Evolutionary conservation across 208 protist species (phyloP).

Genomic region (Angomonas deanei): DNA sequence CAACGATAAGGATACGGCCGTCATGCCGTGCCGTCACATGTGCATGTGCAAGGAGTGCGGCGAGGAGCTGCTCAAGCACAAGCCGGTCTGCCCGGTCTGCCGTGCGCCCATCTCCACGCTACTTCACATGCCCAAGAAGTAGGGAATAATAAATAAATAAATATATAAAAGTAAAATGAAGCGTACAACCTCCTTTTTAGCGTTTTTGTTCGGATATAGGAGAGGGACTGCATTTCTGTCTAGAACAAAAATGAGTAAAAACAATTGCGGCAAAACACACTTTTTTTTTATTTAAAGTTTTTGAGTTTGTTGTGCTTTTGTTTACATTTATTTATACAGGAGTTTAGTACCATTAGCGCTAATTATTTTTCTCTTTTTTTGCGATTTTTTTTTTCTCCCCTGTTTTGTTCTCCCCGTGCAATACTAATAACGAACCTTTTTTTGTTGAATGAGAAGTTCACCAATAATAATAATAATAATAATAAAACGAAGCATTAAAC

Average conservation of each 20-base stretch:
- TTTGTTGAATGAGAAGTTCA: not conserved
- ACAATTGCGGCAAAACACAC: too few relatives aligned
- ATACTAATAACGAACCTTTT: not conserved
- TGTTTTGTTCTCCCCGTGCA: not conserved
- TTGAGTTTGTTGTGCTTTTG: too few relatives aligned
- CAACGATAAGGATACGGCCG: slow-evolving; percentile 83
- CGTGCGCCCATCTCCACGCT: slow-evolving; percentile 81
- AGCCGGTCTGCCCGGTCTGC: slow-evolving; percentile 93
- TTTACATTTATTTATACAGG: not conserved
- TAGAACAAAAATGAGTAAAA: too few relatives aligned
- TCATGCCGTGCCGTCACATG: slow-evolving; percentile 94
- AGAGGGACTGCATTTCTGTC: too few relatives aligned
- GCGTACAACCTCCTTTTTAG: too few relatives aligned
- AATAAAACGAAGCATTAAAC: not conserved
- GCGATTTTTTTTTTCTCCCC: slow-evolving; percentile 7
- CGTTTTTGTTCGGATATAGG: too few relatives aligned
- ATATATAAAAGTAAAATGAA: not conserved
- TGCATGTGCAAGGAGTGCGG: slow-evolving; percentile 92
- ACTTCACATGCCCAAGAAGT: slow-evolving; percentile 70
- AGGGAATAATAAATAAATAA: not conserved
- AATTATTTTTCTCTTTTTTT: not conserved
- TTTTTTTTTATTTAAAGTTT: not conserved
- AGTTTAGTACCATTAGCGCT: too few relatives aligned
- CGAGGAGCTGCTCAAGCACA: slow-evolving; percentile 88
- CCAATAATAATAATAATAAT: slow-evolving; percentile 13